Base-by-base conservation (phyloP, 805 yeast genomes). In the Starmerella ratchasimensis region DNA sequence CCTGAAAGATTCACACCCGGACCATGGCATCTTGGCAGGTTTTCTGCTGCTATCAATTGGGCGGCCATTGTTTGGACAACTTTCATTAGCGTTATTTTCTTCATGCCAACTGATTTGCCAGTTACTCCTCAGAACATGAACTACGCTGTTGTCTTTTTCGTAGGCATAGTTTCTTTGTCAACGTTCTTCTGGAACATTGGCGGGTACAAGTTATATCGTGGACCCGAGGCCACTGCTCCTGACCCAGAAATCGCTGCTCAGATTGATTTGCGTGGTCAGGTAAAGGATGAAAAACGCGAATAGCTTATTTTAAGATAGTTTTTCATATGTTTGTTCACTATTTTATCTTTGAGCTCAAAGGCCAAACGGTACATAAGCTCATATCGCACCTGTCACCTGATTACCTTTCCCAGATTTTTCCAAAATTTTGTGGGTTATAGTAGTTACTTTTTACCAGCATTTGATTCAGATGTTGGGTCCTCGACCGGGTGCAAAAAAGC, bases 401-500 rank as follows among this genome's bases (percentile, higher is more conserved):
- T n/a, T n/a, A n/a, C n/a, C n/a, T n/a, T n/a, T n/a, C n/a, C n/a
- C n/a, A n/a, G n/a, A n/a, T n/a, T n/a, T n/a, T n/a, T n/a, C n/a
- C n/a, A n/a, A n/a, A n/a, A n/a, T n/a, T n/a, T n/a, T n/a, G n/a
- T n/a, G n/a, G n/a, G n/a, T n/a, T n/a, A n/a, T n/a, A n/a, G n/a
- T n/a, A n/a, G n/a, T n/a, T n/a, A n/a, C n/a, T n/a, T n/a, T n/a
- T n/a, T n/a, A n/a, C n/a, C n/a, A n/a, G n/a, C n/a, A n/a, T n/a
- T n/a, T n/a, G n/a, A n/a, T n/a, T n/a, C n/a, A 8, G 9, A 45
- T 45, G 47, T 76, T 79, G 62, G 95, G 95, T 17, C 96, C 96
- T 24, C 83, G 84, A 55, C 93, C 94, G 13, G 74, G 79, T 11
- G 83, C 81, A 47, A 80, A 77, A 61, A 81, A 81, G 58, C 80